phyloP scores from a whole-genome alignment of 2,329 filamentous ascomycete species.

The Atkinsonella hypoxylon region DNA sequence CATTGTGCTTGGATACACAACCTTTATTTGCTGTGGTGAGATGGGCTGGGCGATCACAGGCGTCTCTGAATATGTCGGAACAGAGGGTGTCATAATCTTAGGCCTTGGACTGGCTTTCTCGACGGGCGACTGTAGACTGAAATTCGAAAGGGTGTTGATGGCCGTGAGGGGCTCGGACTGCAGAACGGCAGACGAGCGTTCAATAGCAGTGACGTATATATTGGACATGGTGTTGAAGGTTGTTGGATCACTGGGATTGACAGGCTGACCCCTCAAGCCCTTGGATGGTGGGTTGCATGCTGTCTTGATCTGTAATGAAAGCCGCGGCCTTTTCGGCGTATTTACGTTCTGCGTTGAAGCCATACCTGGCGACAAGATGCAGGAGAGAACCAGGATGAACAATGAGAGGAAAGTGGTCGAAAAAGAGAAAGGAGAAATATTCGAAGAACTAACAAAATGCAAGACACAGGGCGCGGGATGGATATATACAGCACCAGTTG shows the following conservation, averaged over 20 bases:
- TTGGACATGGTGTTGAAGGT: conserved; percentile 56
- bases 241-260: conserved; percentile 48
- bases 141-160: conserved; percentile 30
- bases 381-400: not conserved
- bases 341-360: conserved; percentile 13
- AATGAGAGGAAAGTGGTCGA: not conserved
- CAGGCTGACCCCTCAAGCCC: conserved; percentile 19
- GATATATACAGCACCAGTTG: not conserved
- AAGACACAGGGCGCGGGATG: not conserved
- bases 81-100: conserved; percentile 31
- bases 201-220: conserved; percentile 50
- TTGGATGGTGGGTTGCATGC: conserved; percentile 24
- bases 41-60: conserved; percentile 38
- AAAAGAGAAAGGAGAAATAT: not conserved
- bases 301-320: conserved; percentile 44
- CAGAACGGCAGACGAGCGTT: conserved; percentile 41
- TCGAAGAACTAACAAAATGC: not conserved
- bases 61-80: conserved; percentile 38
- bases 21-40: conserved; percentile 34
- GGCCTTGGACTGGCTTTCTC: conserved; percentile 20
- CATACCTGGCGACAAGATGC: conserved; percentile 5
- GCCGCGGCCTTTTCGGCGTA: conserved; percentile 36
- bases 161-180: conserved; percentile 35
- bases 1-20: conserved; percentile 43
- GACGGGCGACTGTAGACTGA: conserved; percentile 18